phyloP scores from a whole-genome alignment of 2,329 filamentous ascomycete species.

The Fusarium armeniacum region DNA sequence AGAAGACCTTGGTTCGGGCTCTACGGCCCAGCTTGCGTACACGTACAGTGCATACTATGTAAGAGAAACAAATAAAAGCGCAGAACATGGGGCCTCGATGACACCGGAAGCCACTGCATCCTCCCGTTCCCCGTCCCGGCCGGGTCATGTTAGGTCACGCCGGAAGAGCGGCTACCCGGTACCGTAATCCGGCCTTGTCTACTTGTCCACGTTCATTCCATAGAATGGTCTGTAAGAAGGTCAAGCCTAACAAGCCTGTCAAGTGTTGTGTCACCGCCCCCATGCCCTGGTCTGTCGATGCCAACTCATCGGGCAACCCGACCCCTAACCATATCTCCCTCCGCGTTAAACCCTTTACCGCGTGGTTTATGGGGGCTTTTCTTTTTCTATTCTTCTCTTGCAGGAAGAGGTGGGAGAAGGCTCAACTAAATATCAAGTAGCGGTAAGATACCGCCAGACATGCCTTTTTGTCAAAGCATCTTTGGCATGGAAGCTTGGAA shows the following conservation, averaged over 20 bases:
- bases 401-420: constrained; percentile 1
- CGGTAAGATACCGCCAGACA: constrained; percentile 16
- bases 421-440: background rate
- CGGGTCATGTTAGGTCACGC: constrained; percentile 14
- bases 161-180: constrained; percentile 21
- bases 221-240: constrained; percentile 5
- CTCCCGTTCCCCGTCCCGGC: constrained; percentile 24
- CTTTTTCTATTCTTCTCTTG: constrained; percentile 4
- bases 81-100: constrained; percentile 3
- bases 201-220: constrained; percentile 35
- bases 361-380: constrained; percentile 26
- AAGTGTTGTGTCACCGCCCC: constrained; percentile 31
- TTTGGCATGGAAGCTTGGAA: background rate
- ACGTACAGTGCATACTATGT: background rate
- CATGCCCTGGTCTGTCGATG: constrained; percentile 30
- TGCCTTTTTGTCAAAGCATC: background rate
- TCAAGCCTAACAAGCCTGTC: background rate
- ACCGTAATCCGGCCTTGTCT: constrained; percentile 25
- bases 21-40: constrained; percentile 10
- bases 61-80: constrained; percentile 8
- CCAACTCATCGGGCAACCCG: constrained; percentile 38
- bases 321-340: constrained; percentile 27
- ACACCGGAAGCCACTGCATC: constrained; percentile 8
- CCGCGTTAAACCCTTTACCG: constrained; percentile 36
- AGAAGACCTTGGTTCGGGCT: constrained; percentile 5